These are phyloP conservation scores for Dentipellis fragilis DNA, from an alignment of 768 basidiomycete genomes.

Conservation along the genomic window DNA sequence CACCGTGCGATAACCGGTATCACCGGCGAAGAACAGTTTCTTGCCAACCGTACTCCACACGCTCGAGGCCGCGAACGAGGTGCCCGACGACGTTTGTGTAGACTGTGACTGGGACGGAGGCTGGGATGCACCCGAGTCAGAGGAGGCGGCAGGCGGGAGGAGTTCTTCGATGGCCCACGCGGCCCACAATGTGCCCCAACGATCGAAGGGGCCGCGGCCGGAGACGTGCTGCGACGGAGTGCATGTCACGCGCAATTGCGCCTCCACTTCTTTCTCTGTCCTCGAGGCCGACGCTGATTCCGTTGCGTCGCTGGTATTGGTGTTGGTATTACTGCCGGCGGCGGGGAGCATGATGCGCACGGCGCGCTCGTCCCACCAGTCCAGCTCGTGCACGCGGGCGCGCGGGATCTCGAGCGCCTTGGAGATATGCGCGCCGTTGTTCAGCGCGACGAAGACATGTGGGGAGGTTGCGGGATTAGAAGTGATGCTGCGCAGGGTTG, in stretches of 20 bases:
- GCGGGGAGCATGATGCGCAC: conserved; percentile 20
- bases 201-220: conserved; percentile 37
- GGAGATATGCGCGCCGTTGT: conserved; percentile 27
- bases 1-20: conserved; percentile 53
- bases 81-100: neutral
- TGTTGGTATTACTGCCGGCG: too few species aligned
- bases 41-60: conserved; percentile 26
- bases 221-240: conserved; percentile 61
- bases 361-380: conserved; percentile 38
- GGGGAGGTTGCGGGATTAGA: conserved; percentile 16
- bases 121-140: neutral
- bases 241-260: conserved; percentile 39
- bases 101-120: neutral
- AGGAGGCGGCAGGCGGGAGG: conserved; percentile 13
- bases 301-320: neutral
- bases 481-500: conserved; percentile 22
- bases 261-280: neutral
- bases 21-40: conserved; percentile 59
- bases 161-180: conserved; percentile 56
- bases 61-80: neutral
- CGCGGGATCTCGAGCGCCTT: conserved; percentile 20
- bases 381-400: conserved; percentile 30
- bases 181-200: conserved; percentile 52
- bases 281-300: neutral
- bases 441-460: conserved; percentile 37